Evolutionary conservation across 495 filamentous ascomycete genomes (phyloP).

Genomic region (Hyphodiscus hymeniophilus): DNA sequence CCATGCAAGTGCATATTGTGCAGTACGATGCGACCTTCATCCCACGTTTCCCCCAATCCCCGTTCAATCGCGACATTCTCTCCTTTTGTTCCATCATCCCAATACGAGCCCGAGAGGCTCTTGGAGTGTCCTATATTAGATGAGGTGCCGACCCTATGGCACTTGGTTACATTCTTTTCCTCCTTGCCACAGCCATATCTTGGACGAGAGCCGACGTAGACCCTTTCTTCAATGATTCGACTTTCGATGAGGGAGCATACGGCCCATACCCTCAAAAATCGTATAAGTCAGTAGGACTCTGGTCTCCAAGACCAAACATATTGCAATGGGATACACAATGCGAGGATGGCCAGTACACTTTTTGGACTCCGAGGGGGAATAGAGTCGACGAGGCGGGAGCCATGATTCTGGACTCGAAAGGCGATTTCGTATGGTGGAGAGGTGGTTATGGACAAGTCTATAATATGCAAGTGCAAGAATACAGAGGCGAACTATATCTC

Average conservation of each 20-base stretch:
- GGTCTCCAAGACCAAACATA: conserved; percentile 33
- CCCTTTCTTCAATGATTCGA: conserved; percentile 14
- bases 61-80: too few relatives aligned
- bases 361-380: conserved; percentile 36
- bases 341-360: conserved; percentile 30
- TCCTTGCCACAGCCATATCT: too few relatives aligned
- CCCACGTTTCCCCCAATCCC: too few relatives aligned
- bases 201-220: not conserved
- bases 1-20: too few relatives aligned
- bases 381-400: conserved; percentile 30
- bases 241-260: conserved; percentile 29
- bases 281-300: conserved; percentile 29
- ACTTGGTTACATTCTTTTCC: too few relatives aligned
- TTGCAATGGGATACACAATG: conserved; percentile 26
- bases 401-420: conserved; percentile 37
- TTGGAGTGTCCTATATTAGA: too few relatives aligned
- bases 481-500: conserved; percentile 34
- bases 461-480: conserved; percentile 34
- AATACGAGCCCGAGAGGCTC: too few relatives aligned
- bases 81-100: too few relatives aligned
- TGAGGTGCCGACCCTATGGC: too few relatives aligned
- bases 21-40: too few relatives aligned
- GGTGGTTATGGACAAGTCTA: conserved; percentile 29
- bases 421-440: conserved; percentile 36
- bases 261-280: conserved; percentile 32